A percentile compares a stretch with the other conserved stretches of the same genome.
Conservation (phyloP, 768 basidiomycete species). For the Chalciporus pseudorubinellus region DNA sequence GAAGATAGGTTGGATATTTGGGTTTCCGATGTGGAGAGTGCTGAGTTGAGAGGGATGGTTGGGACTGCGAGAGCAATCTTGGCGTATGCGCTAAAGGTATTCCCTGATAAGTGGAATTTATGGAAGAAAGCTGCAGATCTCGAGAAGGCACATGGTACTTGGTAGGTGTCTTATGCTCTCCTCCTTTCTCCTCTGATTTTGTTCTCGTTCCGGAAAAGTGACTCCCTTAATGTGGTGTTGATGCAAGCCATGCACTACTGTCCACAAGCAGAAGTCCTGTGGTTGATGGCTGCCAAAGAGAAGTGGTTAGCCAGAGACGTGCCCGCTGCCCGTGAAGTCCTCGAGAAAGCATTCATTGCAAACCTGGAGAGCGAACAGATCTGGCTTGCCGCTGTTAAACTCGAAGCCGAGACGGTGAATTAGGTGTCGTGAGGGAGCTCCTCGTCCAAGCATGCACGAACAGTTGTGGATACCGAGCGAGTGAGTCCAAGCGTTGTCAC, state of each 20-base stretch:
- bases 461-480: constrained; percentile 90
- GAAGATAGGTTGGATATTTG: constrained; percentile 90
- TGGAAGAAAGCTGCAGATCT: constrained; percentile 93
- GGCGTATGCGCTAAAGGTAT: constrained; percentile 88
- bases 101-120: constrained; percentile 78
- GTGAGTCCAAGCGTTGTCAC: constrained; percentile 41
- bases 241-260: constrained; percentile 83
- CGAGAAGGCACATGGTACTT: constrained; percentile 86
- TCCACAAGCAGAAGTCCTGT: constrained; percentile 93
- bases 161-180: constrained; percentile 41
- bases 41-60: constrained; percentile 68
- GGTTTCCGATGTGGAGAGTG: constrained; percentile 87
- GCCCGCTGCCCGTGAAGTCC: constrained; percentile 82
- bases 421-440: constrained; percentile 81
- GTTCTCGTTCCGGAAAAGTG: constrained; percentile 40
- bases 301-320: constrained; percentile 92
- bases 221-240: constrained; percentile 80
- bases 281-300: constrained; percentile 99
- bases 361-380: constrained; percentile 97
- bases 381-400: constrained; percentile 96
- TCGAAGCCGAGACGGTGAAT: constrained; percentile 92
- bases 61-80: constrained; percentile 86
- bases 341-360: constrained; percentile 87
- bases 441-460: constrained; percentile 85
- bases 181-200: not conserved